Evolutionary conservation across 129 eudicot genomes (phyloP), one percentile per base, ranked within the genome.

Genomic region (Flaveria ramosissima): DNA sequence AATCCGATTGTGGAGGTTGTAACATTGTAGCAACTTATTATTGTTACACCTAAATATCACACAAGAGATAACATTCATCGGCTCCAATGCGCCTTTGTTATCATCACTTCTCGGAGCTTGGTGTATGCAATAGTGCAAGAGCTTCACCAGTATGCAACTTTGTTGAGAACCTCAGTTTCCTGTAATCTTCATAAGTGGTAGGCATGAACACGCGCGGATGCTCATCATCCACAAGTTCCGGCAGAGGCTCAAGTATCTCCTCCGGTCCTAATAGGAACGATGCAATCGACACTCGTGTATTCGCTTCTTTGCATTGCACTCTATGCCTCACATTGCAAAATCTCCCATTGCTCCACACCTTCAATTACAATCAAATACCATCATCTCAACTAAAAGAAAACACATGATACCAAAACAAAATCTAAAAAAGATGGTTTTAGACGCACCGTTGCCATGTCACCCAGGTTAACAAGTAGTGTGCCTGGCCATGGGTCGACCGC

Each of bases 291-390:
- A 86, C 41, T 42, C 96, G 84, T 43, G 69, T 46, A 6, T 73
- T 88, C 19, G 92, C 86, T 78, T 83, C 91, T 72, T 83, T 84
- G 74, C 97, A 87, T 71, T 78, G 75, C 9, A 92, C 95, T 56
- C 93, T 53, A 57, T 92, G 97, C 78, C 87, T 84, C 81, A 92
- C 93, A 30, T 80, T 89, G 76, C 82, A 50, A 15, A 92, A 77
- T 50, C 89, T 84, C 26, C 96, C 97, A 71, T 89, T 92, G 80
- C 96, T 89, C 97, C 97, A 90, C 63, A 82, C 88, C 96, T 92
- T 76, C 23, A 52, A 14, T 43, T 15, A 20, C 1, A 8, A 51
- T 36, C 68, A 70, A 80, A 53, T 48, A 30, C 48, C 53, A 16
- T 42, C 36, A 43, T 43, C 23, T 7, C 16, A 65, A 36, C 45